Conservation (phyloP, 2,329 filamentous ascomycete species). For the Phyllosticta citriasiana region DNA sequence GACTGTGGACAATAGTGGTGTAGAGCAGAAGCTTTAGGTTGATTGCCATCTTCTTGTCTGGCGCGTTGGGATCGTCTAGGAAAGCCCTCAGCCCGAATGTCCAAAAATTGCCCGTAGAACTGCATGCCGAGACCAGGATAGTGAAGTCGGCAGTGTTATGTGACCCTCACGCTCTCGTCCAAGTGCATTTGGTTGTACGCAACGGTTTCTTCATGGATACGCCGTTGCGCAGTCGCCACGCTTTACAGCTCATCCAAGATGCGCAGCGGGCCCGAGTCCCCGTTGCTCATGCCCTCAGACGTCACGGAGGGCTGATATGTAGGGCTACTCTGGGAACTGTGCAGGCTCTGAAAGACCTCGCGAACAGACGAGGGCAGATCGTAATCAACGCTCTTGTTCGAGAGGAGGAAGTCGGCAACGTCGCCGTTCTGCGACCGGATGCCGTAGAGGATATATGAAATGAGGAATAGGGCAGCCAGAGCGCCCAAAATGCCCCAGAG, state of each 20-base stretch:
- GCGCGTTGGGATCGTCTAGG: no score
- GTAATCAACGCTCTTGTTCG: slow-evolving; percentile 15
- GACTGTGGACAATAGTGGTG: no score
- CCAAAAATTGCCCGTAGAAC: no score
- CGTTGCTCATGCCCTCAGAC: not conserved
- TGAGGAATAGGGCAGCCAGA: slow-evolving; percentile 36
- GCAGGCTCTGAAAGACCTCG: slow-evolving; percentile 19
- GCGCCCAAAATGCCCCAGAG: slow-evolving; percentile 50
- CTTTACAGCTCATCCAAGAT: slow-evolving; percentile 17
- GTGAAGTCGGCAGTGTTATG: no score
- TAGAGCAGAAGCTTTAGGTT: no score
- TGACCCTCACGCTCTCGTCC: no score
- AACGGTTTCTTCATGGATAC: no score
- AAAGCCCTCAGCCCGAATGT: no score
- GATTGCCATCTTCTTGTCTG: no score
- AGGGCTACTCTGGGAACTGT: not conserved
- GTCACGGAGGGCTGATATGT: not conserved
- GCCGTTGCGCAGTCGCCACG: no score
- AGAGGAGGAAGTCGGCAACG: slow-evolving; percentile 11
- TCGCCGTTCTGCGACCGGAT: slow-evolving; percentile 18
- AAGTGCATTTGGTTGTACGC: no score
- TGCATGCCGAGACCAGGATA: no score
- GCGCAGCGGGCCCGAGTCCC: slow-evolving; percentile 12
- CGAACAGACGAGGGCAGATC: slow-evolving; percentile 25
- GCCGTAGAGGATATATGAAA: slow-evolving; percentile 33